Conservation (phyloP, 1,284 basidiomycete species). For the Paramarasmius palmivorus region DNA sequence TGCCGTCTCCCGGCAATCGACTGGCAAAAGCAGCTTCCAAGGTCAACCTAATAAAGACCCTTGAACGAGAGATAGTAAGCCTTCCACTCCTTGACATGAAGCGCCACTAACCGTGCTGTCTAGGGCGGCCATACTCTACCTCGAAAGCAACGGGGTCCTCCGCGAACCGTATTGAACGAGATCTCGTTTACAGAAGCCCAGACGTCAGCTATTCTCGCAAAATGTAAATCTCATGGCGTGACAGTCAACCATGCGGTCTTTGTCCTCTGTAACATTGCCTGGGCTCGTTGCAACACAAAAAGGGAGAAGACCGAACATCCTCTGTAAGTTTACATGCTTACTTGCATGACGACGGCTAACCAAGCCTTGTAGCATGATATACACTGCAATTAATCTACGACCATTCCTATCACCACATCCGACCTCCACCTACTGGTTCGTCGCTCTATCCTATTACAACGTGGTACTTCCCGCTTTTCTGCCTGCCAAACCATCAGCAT, state of each 20-base stretch:
- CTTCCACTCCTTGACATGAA: too few species aligned
- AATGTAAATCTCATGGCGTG: constrained; percentile 46
- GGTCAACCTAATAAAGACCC: constrained; percentile 34
- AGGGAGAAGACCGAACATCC: constrained; percentile 30
- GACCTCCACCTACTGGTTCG: constrained; percentile 41
- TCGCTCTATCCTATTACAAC: constrained; percentile 53
- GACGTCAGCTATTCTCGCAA: constrained; percentile 33
- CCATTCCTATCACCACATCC: constrained; percentile 34
- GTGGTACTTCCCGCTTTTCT: constrained; percentile 48
- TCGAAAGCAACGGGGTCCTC: constrained; percentile 27
- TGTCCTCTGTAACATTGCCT: constrained; percentile 47
- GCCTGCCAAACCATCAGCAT: constrained; percentile 27
- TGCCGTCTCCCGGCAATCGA: constrained; percentile 19
- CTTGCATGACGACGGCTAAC: not conserved
- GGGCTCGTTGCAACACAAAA: constrained; percentile 30
- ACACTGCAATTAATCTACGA: constrained; percentile 50
- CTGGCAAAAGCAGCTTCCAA: constrained; percentile 31
- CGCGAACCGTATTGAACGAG: constrained; percentile 38
- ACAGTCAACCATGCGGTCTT: constrained; percentile 50
- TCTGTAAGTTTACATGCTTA: constrained; percentile 28
- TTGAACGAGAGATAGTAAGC: constrained; percentile 34
- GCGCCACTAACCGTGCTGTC: too few species aligned
- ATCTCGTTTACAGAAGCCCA: constrained; percentile 31
- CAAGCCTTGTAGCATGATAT: constrained; percentile 40
- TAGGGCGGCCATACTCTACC: constrained; percentile 44